Conservation (phyloP, 1,284 basidiomycete species). For the Leccinum pachyderme region DNA sequence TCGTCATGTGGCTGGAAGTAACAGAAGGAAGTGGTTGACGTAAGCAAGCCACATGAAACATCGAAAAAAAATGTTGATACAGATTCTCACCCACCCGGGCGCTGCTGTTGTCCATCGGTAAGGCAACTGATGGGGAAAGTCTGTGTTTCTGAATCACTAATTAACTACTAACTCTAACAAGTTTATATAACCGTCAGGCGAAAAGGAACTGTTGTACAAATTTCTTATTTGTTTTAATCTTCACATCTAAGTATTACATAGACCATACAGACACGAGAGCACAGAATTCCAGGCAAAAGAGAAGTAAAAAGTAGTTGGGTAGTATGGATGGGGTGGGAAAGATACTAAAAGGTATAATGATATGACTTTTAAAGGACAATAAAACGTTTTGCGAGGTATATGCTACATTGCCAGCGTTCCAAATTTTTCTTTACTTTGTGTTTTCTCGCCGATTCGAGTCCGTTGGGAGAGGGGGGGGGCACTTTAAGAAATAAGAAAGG, state of each 20-base stretch:
- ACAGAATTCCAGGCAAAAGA: background rate
- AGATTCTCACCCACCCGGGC: background rate
- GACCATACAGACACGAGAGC: background rate
- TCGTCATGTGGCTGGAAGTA: slow-evolving; percentile 15
- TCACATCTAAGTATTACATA: slow-evolving; percentile 23
- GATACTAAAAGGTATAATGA: slow-evolving; percentile 23
- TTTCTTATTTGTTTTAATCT: slow-evolving; percentile 1
- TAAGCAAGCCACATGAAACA: background rate
- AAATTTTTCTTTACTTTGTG: slow-evolving; percentile 13
- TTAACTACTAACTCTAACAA: background rate
- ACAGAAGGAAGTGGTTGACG: background rate
- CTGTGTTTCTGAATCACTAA: background rate
- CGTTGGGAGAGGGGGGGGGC: background rate
- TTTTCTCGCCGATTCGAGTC: slow-evolving; percentile 10
- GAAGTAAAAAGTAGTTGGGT: background rate
- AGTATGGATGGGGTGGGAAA: background rate
- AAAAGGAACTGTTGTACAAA: slow-evolving; percentile 12
- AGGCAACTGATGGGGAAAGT: background rate
- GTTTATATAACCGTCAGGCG: background rate
- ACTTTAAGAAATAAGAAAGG: background rate
- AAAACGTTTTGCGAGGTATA: slow-evolving; percentile 10
- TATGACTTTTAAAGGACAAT: slow-evolving; percentile 11
- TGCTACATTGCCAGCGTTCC: slow-evolving; percentile 22
- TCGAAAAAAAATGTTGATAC: background rate
- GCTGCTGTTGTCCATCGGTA: background rate